phyloP scores from a whole-genome alignment of 257 asterid genomes.

The Jacaranda mimosifolia region DNA sequence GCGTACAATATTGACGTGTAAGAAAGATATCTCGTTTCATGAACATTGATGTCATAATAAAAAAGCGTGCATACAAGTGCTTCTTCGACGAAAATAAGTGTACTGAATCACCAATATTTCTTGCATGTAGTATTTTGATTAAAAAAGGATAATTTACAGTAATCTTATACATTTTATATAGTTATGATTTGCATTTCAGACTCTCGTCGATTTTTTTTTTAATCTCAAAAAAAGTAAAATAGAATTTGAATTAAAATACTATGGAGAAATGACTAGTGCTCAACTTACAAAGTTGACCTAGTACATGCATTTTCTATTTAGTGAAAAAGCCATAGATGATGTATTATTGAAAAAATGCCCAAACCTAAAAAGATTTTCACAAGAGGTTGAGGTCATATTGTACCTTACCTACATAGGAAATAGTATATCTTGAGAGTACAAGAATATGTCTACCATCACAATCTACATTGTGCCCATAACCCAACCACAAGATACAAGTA shows the following conservation, averaged over 20 bases:
- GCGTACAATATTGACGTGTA: too few relatives aligned
- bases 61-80: too few relatives aligned
- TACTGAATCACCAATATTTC: too few relatives aligned
- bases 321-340: neutral
- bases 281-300: neutral
- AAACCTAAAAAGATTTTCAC: neutral
- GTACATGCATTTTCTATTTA: neutral
- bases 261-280: too few relatives aligned
- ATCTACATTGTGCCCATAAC: slow-evolving; percentile 7
- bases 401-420: slow-evolving; percentile 17
- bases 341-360: neutral
- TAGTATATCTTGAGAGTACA: slow-evolving; percentile 35
- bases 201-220: neutral
- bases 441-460: slow-evolving; percentile 33
- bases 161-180: neutral
- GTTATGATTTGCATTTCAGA: neutral
- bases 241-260: too few relatives aligned
- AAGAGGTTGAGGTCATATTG: neutral
- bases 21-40: too few relatives aligned
- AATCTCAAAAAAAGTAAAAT: too few relatives aligned
- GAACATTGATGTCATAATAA: too few relatives aligned
- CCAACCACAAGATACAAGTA: slow-evolving; percentile 38
- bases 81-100: too few relatives aligned
- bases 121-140: too few relatives aligned
- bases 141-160: neutral